These are phyloP conservation scores for Lenwebbia sp. DNA, from an alignment of 345 rosid species.

Conservation along the genomic window DNA sequence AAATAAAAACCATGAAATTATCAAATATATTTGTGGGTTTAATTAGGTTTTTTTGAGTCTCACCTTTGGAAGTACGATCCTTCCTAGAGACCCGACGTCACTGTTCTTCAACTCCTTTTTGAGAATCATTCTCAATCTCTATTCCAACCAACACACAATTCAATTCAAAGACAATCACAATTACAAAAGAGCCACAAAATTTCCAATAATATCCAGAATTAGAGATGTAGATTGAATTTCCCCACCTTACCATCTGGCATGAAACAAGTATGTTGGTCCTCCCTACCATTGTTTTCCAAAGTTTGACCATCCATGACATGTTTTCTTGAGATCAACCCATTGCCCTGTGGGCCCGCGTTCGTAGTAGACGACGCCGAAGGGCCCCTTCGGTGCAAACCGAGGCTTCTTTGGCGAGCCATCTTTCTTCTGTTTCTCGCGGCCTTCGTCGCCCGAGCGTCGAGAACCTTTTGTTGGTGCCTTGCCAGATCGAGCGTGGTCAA, in stretches of 20 bases:
- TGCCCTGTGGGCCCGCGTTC: neutral
- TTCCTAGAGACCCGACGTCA: conserved; percentile 76
- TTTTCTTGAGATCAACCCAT: neutral
- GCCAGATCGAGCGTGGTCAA: neutral
- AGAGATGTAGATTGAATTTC: neutral
- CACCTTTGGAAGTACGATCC: conserved; percentile 91
- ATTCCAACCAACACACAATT: neutral
- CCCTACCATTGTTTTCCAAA: neutral
- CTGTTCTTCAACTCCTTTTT: conserved; percentile 60
- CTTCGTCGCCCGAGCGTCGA: conserved; percentile 30
- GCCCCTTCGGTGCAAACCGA: conserved; percentile 14
- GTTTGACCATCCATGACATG: neutral
- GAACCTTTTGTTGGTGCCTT: neutral
- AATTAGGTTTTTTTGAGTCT: neutral
- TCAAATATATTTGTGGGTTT: neutral
- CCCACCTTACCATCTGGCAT: neutral
- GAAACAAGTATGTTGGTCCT: neutral
- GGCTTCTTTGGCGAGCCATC: conserved; percentile 48
- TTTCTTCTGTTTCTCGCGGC: conserved; percentile 53
- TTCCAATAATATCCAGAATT: neutral
- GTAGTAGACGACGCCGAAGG: conserved; percentile 13
- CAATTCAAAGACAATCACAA: neutral
- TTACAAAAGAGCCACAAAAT: neutral
- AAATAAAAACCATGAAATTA: neutral
- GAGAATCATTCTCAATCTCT: conserved; percentile 53